Conservation (phyloP, 2,329 filamentous ascomycete species). For the Neonectria neomacrospora region DNA sequence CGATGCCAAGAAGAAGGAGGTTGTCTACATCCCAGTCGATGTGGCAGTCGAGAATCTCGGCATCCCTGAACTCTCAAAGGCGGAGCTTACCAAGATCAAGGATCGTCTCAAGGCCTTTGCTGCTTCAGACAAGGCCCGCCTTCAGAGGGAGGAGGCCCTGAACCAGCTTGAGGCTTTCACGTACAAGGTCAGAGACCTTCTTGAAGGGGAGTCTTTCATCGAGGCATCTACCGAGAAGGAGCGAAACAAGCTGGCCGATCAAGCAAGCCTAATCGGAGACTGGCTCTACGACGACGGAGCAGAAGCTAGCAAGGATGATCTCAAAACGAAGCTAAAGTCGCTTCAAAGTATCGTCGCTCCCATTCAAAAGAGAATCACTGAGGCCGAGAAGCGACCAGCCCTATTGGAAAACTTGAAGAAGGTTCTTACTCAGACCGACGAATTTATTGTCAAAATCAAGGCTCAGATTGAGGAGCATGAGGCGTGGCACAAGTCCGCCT, state of each 20-base stretch:
- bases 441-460: conserved; percentile 76
- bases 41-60: conserved; percentile 62
- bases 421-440: conserved; percentile 75
- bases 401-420: conserved; percentile 74
- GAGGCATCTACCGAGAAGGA: conserved; percentile 75
- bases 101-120: conserved; percentile 87
- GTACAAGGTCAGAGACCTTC: conserved; percentile 85
- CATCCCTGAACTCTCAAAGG: conserved; percentile 59
- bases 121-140: conserved; percentile 80
- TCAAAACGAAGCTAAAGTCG: conserved; percentile 80
- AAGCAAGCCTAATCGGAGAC: conserved; percentile 77
- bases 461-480: conserved; percentile 77
- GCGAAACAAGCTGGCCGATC: conserved; percentile 73
- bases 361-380: conserved; percentile 78
- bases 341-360: conserved; percentile 83
- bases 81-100: conserved; percentile 64
- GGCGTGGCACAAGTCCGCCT: conserved; percentile 64
- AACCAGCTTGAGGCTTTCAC: conserved; percentile 96
- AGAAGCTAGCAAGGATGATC: conserved; percentile 77
- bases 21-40: conserved; percentile 65
- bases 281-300: conserved; percentile 92
- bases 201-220: conserved; percentile 81
- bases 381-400: conserved; percentile 76
- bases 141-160: conserved; percentile 83
- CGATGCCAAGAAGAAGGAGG: conserved; percentile 68